These are phyloP conservation scores for Mikania micrantha DNA, from an alignment of 129 eudicot genomes.

Conservation along the genomic window DNA sequence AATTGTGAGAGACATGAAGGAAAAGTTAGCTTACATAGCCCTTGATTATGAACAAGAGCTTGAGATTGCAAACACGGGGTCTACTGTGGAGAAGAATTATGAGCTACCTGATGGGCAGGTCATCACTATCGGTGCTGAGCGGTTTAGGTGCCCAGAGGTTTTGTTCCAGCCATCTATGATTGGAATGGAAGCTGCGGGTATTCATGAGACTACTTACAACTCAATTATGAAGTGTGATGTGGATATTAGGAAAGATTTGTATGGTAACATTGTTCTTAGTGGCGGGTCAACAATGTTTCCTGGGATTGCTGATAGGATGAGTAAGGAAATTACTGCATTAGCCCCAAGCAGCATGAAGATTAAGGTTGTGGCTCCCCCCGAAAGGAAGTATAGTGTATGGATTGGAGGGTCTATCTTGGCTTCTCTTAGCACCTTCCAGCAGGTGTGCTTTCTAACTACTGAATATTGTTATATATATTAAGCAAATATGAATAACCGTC, in stretches of 20 bases:
- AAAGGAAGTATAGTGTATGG: conserved; percentile 77
- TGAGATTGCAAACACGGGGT: conserved; percentile 44
- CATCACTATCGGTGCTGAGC: conserved; percentile 56
- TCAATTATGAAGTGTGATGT: conserved; percentile 78
- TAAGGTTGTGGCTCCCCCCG: conserved; percentile 75
- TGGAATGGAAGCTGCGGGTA: conserved; percentile 79
- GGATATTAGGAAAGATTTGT: conserved; percentile 63
- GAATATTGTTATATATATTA: not conserved
- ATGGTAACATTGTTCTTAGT: conserved; percentile 66
- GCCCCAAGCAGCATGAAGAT: conserved; percentile 83
- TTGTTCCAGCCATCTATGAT: conserved; percentile 61
- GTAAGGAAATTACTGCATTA: conserved; percentile 68
- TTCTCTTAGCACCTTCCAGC: conserved; percentile 61
- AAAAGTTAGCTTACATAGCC: conserved; percentile 51
- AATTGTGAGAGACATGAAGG: conserved; percentile 67
- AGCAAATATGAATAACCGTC: not conserved
- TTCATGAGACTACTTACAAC: conserved; percentile 69
- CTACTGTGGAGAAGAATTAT: conserved; percentile 44
- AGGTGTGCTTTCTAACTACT: conserved; percentile 28
- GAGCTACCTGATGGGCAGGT: conserved; percentile 66
- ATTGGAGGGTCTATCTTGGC: conserved; percentile 71
- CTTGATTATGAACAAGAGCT: conserved; percentile 58
- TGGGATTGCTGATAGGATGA: conserved; percentile 81
- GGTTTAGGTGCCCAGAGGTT: conserved; percentile 56
- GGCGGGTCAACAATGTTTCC: conserved; percentile 79